A percentile compares a stretch with the other conserved stretches of the same genome.
These are phyloP conservation scores for Pestalotiopsis sp. DNA, from an alignment of 2,329 filamentous ascomycete genomes.

Conservation along the genomic window DNA sequence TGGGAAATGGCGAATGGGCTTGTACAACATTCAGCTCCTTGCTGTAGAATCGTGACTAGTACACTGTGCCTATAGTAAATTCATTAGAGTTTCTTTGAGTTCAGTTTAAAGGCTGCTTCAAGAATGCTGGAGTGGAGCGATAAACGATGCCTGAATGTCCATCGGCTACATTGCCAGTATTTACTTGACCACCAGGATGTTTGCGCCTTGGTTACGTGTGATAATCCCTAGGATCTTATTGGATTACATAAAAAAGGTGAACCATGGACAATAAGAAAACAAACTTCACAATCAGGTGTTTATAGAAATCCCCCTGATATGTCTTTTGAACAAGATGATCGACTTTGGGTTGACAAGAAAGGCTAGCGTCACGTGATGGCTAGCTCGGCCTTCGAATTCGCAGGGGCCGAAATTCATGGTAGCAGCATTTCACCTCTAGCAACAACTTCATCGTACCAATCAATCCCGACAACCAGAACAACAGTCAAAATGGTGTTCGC, in stretches of 20 bases:
- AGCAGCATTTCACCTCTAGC: slow-evolving; percentile 13
- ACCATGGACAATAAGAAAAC: neutral
- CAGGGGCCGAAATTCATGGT: slow-evolving; percentile 9
- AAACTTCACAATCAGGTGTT: neutral
- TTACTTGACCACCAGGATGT: neutral
- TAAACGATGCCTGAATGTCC: neutral
- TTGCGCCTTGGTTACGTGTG: neutral
- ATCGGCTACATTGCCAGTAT: neutral
- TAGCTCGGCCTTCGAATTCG: slow-evolving; percentile 12
- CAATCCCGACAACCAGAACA: slow-evolving; percentile 32
- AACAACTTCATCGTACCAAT: slow-evolving; percentile 28
- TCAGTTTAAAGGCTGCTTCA: neutral
- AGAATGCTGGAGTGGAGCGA: neutral
- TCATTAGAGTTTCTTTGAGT: slow-evolving; percentile 34
- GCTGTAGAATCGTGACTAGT: slow-evolving; percentile 38
- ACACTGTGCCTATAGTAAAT: slow-evolving; percentile 48
- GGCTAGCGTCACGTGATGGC: slow-evolving; percentile 7
- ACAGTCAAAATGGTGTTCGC: slow-evolving; percentile 85
- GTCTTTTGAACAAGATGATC: neutral
- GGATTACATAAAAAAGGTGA: neutral
- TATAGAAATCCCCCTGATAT: neutral
- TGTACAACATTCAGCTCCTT: slow-evolving; percentile 41
- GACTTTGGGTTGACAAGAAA: neutral
- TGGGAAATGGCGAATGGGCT: slow-evolving; percentile 28
- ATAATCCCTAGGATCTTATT: neutral